Base-by-base conservation (phyloP, 106 monocot genomes). In the Gastrodia elata region DNA sequence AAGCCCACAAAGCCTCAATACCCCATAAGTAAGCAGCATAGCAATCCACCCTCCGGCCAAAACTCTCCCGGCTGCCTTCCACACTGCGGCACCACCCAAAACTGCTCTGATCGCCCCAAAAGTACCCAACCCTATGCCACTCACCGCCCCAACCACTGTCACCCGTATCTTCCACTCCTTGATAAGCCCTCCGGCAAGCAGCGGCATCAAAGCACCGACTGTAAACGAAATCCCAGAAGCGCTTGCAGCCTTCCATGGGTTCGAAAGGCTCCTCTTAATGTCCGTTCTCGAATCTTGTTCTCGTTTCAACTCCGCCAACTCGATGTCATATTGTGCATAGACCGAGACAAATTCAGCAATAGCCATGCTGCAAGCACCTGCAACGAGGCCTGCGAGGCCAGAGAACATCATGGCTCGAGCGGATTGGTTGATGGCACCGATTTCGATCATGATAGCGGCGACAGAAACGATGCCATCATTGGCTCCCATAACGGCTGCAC, bases 301-400 rank as follows among this genome's bases (percentile, higher is more conserved):
- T 1, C 32, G 40, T 11, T 61, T 46, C 34, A 52, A 70, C 36
- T 77, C 69, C 2, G 84, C 87, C 73, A 65, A n/a, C 64, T 71
- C 71, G 33, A 77, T 77, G 70, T 91, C 91, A 30, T 81, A 81
- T n/a, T 91, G 87, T 0, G 85, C 61, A 8, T 83, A 81, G 14
- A 91, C 91, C 14, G 91, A 91, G 18, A 87, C 91, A 58, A 74
- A 91, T 48, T 91, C 91, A 4, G 87, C 91, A 4, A 91, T 79
- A 68, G 89, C 89, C 92, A 93, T 93, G 84, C 92, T 93, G 68
- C 82, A 89, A 5, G 92, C 86, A 49, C 92, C 89, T n/a, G 92
- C 87, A 2, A 93, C 79, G n/a, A 89, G 82, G 18, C 89, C 89
- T 2, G 89, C 87, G 4, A 85, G 18, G n/a, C 89, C 92, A 6